A percentile compares a stretch with the other conserved stretches of the same genome.
phyloP scores from a whole-genome alignment of 148 eudicot genomes.

The Simmondsia chinensis region DNA sequence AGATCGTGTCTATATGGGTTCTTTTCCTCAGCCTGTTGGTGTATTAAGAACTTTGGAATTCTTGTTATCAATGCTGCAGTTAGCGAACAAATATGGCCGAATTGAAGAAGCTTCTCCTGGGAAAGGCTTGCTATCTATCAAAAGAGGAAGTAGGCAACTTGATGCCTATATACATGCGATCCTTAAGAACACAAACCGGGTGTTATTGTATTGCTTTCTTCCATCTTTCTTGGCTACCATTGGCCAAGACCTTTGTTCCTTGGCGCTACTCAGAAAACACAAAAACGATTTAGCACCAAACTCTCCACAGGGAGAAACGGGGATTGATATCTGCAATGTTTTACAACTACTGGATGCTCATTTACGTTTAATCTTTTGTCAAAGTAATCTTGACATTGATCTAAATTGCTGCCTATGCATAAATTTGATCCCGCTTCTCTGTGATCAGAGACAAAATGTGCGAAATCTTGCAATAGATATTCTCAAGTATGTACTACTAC shows the following conservation, averaged over 20 bases:
- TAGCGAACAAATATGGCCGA: constrained; percentile 77
- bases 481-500: constrained; percentile 68
- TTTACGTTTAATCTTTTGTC: constrained; percentile 69
- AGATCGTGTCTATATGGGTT: constrained; percentile 84
- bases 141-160: constrained; percentile 67
- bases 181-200: constrained; percentile 64
- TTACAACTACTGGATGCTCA: constrained; percentile 80
- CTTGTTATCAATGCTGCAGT: constrained; percentile 77
- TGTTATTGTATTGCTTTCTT: constrained; percentile 66
- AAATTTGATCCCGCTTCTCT: constrained; percentile 58
- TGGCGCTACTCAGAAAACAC: constrained; percentile 41
- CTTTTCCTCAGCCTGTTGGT: constrained; percentile 67
- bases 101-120: constrained; percentile 57
- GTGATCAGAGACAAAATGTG: constrained; percentile 42
- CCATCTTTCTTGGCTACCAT: constrained; percentile 62
- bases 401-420: constrained; percentile 69
- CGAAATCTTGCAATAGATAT: constrained; percentile 57
- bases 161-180: constrained; percentile 64
- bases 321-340: constrained; percentile 52
- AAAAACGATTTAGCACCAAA: constrained; percentile 20
- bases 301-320: constrained; percentile 36
- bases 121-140: constrained; percentile 66
- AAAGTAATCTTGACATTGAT: constrained; percentile 70
- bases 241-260: constrained; percentile 46
- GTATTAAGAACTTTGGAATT: constrained; percentile 73